Conservation (phyloP, 768 basidiomycete species). For the Tricholoma flavovirens region DNA sequence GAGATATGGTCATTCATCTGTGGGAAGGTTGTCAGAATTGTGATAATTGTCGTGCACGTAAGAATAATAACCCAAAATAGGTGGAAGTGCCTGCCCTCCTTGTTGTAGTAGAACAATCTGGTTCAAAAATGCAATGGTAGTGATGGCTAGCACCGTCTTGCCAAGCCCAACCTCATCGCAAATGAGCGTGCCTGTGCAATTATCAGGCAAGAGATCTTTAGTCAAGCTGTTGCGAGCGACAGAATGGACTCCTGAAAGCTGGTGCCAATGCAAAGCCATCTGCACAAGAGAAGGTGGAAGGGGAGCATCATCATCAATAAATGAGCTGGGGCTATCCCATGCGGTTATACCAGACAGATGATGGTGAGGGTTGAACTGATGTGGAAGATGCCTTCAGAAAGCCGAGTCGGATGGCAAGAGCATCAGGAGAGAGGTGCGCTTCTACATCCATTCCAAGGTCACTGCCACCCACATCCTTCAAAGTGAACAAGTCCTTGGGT, state of each 20-base stretch:
- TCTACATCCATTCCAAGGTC: conserved; percentile 22
- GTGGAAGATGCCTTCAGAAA: conserved; percentile 5
- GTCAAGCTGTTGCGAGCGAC: conserved; percentile 15
- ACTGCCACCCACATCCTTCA: neutral
- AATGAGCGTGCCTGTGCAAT: conserved; percentile 14
- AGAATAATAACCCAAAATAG: no score
- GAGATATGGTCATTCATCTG: no score
- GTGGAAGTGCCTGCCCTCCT: no score
- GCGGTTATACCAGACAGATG: neutral
- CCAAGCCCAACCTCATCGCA: conserved; percentile 28
- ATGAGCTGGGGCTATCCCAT: conserved; percentile 5
- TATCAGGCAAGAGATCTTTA: neutral
- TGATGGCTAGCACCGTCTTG: conserved; percentile 21
- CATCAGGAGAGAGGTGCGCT: neutral
- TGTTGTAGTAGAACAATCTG: no score
- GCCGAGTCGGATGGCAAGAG: conserved; percentile 5
- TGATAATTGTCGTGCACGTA: no score
- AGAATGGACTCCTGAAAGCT: no score
- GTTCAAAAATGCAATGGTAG: no score
- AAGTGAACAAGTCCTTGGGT: neutral
- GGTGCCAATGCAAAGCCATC: no score
- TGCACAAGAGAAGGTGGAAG: neutral
- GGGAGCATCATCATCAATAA: neutral
- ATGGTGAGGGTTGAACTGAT: conserved; percentile 9
- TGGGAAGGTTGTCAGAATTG: no score